These are phyloP conservation scores for Oemleria cerasiformis DNA, from an alignment of 306 rosid species.

Conservation along the genomic window DNA sequence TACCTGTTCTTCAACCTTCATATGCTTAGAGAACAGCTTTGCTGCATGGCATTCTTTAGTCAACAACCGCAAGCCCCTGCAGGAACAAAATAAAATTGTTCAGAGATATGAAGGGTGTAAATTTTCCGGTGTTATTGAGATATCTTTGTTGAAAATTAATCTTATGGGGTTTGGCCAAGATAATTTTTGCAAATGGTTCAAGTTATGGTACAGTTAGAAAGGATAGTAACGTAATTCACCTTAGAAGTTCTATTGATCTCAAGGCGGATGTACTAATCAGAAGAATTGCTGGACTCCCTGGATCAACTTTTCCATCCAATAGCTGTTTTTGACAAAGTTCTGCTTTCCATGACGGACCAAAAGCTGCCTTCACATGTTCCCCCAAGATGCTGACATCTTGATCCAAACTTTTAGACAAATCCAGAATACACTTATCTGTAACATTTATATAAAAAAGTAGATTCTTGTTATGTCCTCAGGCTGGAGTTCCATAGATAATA, in stretches of 20 bases:
- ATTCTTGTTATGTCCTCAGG: background rate
- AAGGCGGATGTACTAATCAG: constrained; percentile 66
- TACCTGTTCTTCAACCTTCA: constrained; percentile 87
- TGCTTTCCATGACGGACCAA: constrained; percentile 70
- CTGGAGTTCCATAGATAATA: background rate
- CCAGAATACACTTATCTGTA: constrained; percentile 49
- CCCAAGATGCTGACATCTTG: constrained; percentile 40
- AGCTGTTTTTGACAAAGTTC: constrained; percentile 48
- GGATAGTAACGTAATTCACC: constrained; percentile 28
- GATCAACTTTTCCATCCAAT: constrained; percentile 38
- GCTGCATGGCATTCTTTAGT: constrained; percentile 67
- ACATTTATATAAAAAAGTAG: background rate
- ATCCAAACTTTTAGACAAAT: constrained; percentile 34
- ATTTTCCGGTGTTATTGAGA: background rate
- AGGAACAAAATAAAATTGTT: constrained; percentile 14
- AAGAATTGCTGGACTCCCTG: constrained; percentile 75
- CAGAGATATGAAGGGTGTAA: background rate
- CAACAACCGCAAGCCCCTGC: constrained; percentile 62
- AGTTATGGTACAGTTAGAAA: background rate
- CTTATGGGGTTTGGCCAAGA: background rate
- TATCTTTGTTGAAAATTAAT: background rate
- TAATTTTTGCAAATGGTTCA: background rate
- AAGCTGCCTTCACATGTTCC: constrained; percentile 51
- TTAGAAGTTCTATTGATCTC: constrained; percentile 66
- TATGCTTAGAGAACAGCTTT: constrained; percentile 86